Evolutionary conservation across 495 filamentous ascomycete genomes (phyloP), one percentile per base, ranked within the genome.

Genomic region (Xylaria telfairii): DNA sequence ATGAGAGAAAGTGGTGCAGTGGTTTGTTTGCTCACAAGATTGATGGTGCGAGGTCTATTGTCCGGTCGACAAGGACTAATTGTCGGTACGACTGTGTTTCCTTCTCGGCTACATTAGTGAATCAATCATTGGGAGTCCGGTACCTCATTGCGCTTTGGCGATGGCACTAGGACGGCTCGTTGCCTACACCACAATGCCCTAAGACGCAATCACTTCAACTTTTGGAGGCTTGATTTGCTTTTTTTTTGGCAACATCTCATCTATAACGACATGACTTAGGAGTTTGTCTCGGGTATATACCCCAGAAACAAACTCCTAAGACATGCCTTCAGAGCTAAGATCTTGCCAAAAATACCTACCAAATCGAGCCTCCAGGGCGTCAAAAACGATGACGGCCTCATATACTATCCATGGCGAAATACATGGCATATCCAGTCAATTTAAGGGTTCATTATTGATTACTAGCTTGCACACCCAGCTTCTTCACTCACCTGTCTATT

Each of bases 21-120:
- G 46, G 30, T 2, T 66, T 37, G 62, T 41, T 66, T 66, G 64
- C 26, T 53, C 10, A 42, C n/a, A 4, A 26, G 39, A 49, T 41
- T 15, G 64, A 9, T 30, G 32, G 46, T 66, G 47, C 47, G n/a
- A 54, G 32, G 47, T 41, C 56, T 59, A 49, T 7, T 32, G 15
- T 63, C 4, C 12, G 60, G 19, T 41, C 41, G n/a, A 62, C 24
- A 62, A 8, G 21, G 37, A 21, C 12, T 26, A 46, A 0, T 12
- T 47, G 15, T 15, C 17, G 28, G 61, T 46, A 46, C 61, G 47
- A 30, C 41, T 34, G 17, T 62, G 12, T 44, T 39, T 19, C 21
- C 21, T 62, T 28, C 24, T 39, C 34, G 34, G 19, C 24, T 13
- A 28, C 24, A 28, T 54, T 12, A 13, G 24, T 54, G 49, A 28